Evolutionary conservation across 2,329 filamentous ascomycete species (phyloP), one percentile per base, ranked within the genome.

Genomic region (Colletotrichum somersetense): DNA sequence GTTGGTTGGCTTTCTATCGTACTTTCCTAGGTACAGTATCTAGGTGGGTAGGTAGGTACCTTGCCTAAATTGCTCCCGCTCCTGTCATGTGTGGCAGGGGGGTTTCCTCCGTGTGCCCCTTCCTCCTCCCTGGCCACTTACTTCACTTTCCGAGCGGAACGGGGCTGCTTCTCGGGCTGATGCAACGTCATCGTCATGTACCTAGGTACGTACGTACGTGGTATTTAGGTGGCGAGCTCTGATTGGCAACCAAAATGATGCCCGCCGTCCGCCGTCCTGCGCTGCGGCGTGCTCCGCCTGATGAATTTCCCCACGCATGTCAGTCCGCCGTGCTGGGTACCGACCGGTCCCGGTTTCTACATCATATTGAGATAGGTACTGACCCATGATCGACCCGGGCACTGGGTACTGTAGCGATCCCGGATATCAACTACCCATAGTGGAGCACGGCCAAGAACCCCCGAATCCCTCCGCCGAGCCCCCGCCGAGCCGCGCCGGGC

Each of bases 401-500:
- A 7, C 38, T 30, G 4, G 30, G n/a, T 11, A 26, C 26, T 26
- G n/a, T 11, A 56, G 14, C 2, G 8, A 30, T 30, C 30, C 57
- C 65, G 57, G 48, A 40, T 6, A 26, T 20, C 2, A 35, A 16
- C 64, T 57, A 38, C 12, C 23, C 11, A 10, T 3, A 12, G 55
- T 48, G 56, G 26, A 56, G 38, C 56, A 23, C 23, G 23, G 40
- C 58, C 50, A 48, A 58, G 38, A n/a, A 23, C 8, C 42, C 50
- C 66, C 23, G 40, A 23, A 44, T n/a, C 16, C 50, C 57, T 50
- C 67, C 64, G 35, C 68, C 64, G 26, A 71, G 57, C 50, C 57
- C 42, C 67, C 64, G 35, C 68, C 64, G 26, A 71, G 57, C 64
- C 30, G 26, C 62, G 57, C 64, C 64, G 52, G 44, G 38, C 26